These are phyloP conservation scores for Osmanthus fragrans DNA, from an alignment of 257 asterid genomes.

Conservation along the genomic window DNA sequence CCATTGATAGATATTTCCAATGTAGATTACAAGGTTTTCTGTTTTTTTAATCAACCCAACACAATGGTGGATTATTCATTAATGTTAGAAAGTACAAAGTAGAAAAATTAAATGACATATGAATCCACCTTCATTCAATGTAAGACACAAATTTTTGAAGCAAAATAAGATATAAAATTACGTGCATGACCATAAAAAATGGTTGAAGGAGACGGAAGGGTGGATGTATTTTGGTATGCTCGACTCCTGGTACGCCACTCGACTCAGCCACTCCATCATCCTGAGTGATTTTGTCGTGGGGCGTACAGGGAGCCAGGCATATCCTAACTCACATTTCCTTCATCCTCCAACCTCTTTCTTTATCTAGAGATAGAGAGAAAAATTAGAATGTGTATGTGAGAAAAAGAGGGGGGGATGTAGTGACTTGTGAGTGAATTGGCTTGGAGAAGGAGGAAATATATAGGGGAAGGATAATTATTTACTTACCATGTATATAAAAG, in stretches of 20 bases:
- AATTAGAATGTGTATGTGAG: background rate
- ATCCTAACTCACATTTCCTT: conserved; percentile 1
- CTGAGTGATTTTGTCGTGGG: conserved; percentile 33
- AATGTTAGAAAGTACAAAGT: no score
- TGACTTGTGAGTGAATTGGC: background rate
- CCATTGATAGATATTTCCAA: no score
- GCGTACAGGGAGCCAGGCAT: conserved; percentile 67
- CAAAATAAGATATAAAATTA: no score
- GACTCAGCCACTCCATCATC: conserved; percentile 25
- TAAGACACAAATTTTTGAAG: background rate
- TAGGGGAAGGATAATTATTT: conserved; percentile 23
- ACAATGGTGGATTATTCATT: no score
- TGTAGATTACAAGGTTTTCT: no score
- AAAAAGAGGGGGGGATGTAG: conserved; percentile 2
- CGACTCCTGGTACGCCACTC: conserved; percentile 50
- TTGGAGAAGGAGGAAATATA: conserved; percentile 21
- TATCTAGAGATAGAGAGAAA: background rate
- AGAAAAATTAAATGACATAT: no score
- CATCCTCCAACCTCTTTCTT: background rate
- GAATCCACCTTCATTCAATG: no score
- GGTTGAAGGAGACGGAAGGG: background rate
- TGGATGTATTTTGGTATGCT: conserved; percentile 30
- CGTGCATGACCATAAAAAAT: background rate
- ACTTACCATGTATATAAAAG: conserved; percentile 36
- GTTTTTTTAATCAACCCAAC: no score